phyloP scores from a whole-genome alignment of 192 early-diverging fungal species.

The Entomortierella parvispora region DNA sequence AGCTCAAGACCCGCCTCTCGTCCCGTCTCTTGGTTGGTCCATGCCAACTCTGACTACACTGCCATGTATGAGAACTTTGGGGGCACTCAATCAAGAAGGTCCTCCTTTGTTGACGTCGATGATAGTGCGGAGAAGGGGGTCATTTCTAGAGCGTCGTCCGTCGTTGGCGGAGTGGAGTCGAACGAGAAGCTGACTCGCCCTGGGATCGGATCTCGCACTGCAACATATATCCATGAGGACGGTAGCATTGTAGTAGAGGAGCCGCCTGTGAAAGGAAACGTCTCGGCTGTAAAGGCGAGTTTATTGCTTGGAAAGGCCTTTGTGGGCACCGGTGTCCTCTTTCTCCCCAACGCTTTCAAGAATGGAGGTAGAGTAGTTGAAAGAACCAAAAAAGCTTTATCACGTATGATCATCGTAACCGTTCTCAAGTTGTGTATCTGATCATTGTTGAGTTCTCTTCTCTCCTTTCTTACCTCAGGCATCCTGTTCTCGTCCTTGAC shows the following conservation, averaged over 20 bases:
- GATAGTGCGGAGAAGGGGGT: conserved; percentile 21
- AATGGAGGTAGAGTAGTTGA: conserved; percentile 22
- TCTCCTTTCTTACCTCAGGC: conserved; percentile 64
- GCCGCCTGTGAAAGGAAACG: conserved; percentile 31
- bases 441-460: conserved; percentile 33
- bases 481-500: conserved; percentile 67
- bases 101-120: conserved; percentile 10
- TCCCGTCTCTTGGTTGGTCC: conserved; percentile 39
- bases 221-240: conserved; percentile 14
- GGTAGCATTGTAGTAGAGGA: conserved; percentile 1
- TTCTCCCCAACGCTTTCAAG: conserved; percentile 77
- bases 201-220: not conserved
- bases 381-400: not conserved
- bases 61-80: conserved; percentile 43
- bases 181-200: conserved; percentile 4
- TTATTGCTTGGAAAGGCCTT: conserved; percentile 73
- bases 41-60: conserved; percentile 35
- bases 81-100: conserved; percentile 19
- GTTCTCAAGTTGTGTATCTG: not conserved
- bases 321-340: conserved; percentile 80
- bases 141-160: conserved; percentile 8
- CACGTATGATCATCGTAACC: not conserved
- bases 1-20: conserved; percentile 22
- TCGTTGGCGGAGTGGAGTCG: not conserved
- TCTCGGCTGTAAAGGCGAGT: conserved; percentile 31